A percentile compares a stretch with the other conserved stretches of the same genome.
phyloP scores from a whole-genome alignment of 176 grass and related monocot species.

The Zea luxurians region DNA sequence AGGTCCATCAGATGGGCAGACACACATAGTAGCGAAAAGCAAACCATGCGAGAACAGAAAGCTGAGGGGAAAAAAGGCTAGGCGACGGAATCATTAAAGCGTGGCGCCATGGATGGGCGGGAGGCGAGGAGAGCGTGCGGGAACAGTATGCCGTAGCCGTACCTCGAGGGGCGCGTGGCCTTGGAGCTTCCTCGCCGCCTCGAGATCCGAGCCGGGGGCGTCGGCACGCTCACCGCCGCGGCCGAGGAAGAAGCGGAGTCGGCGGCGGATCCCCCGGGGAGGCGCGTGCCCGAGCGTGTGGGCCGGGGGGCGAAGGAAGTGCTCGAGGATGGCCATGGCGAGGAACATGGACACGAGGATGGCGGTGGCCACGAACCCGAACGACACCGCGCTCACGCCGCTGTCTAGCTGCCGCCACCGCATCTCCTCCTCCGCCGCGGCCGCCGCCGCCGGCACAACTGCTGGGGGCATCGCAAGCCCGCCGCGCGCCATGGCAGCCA shows the following conservation, averaged over 20 bases:
- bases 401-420: conserved; percentile 79
- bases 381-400: conserved; percentile 83
- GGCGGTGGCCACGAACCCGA: conserved; percentile 97
- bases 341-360: conserved; percentile 99
- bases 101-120: conserved; percentile 21
- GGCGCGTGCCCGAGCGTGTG: not conserved
- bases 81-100: conserved; percentile 44
- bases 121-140: conserved; percentile 29
- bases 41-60: conserved; percentile 42
- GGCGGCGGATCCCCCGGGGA: conserved; percentile 29
- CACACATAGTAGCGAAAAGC: conserved; percentile 34
- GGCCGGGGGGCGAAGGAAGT: conserved; percentile 60
- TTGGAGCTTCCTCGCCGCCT: conserved; percentile 54
- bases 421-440: conserved; percentile 43
- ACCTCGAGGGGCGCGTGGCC: conserved; percentile 50
- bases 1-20: conserved; percentile 26
- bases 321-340: conserved; percentile 88
- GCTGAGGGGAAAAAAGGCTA: conserved; percentile 43
- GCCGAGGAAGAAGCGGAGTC: conserved; percentile 31
- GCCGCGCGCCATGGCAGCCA: conserved; percentile 5
- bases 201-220: conserved; percentile 44
- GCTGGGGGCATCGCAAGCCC: conserved; percentile 51
- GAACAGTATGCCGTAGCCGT: conserved; percentile 13
- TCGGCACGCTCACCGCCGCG: not conserved
- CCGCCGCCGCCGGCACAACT: conserved; percentile 9